These are phyloP conservation scores for Sphagnurus paluster DNA, from an alignment of 1,284 basidiomycete species.

Conservation along the genomic window DNA sequence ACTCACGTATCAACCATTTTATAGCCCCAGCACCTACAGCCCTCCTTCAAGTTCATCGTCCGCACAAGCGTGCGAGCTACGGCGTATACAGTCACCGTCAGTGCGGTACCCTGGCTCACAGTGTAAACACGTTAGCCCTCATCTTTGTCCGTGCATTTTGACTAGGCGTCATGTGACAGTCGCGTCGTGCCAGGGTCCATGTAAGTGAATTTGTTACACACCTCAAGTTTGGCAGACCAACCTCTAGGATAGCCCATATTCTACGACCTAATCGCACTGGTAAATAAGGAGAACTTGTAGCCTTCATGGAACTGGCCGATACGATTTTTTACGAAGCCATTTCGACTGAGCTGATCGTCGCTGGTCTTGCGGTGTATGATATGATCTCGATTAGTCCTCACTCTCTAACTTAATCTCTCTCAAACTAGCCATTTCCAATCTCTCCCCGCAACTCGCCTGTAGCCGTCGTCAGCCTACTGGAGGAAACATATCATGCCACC, in stretches of 20 bases:
- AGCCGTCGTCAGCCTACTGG: slow-evolving; percentile 30
- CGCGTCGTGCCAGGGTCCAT: too few species aligned
- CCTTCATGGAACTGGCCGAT: slow-evolving; percentile 20
- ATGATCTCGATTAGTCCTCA: slow-evolving; percentile 1
- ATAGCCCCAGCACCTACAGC: too few species aligned
- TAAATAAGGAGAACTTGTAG: slow-evolving; percentile 20
- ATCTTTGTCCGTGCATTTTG: too few species aligned
- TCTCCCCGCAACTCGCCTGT: slow-evolving; percentile 32
- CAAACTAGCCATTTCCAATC: slow-evolving; percentile 35
- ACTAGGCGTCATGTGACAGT: too few species aligned
- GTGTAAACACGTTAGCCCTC: too few species aligned
- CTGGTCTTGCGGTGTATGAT: slow-evolving; percentile 22
- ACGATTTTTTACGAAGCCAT: slow-evolving; percentile 24
- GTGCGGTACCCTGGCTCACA: too few species aligned
- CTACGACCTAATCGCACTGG: slow-evolving; percentile 20
- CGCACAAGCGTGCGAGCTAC: too few species aligned
- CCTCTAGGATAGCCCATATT: slow-evolving; percentile 24
- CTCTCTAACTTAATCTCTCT: neutral
- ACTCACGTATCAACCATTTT: too few species aligned
- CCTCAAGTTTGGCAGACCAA: slow-evolving; percentile 26
- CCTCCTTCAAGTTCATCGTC: too few species aligned
- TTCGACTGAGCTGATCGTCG: slow-evolving; percentile 21
- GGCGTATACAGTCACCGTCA: too few species aligned
- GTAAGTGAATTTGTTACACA: slow-evolving; percentile 23
- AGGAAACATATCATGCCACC: slow-evolving; percentile 27